Base-by-base conservation (phyloP, 2,329 filamentous ascomycete genomes). In the Periconia macrospinosa region DNA sequence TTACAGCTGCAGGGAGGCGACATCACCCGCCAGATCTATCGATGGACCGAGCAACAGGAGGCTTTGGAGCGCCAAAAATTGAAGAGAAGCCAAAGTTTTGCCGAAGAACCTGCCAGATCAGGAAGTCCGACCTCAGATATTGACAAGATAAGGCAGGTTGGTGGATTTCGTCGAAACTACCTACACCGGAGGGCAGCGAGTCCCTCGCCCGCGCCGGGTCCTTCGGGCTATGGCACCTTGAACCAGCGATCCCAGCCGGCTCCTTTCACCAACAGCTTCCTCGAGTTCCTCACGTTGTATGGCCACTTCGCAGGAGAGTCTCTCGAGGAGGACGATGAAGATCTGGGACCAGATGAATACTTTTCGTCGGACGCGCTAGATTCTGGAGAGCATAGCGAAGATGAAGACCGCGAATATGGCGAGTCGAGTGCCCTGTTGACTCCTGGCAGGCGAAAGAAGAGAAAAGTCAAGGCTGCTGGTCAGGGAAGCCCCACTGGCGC, bases 251-350 rank as follows among this genome's bases (percentile, higher is more conserved):
- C 58, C 30, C 68, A 67, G 30, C 66, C 65, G 18, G 48, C 59
- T 13, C 62, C 68, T 27, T 86, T 96, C 54, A 97, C 94, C 0
- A 92, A 84, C 61, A 99, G 90, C 75, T 99, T 99, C 71, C 84
- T 99, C 55, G 95, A 99, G 72, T 99, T 99, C 66, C 74, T 99
- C 47, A 92, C 91, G 8, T 83, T 99, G 30, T 99, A 97, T 65
- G 94, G 94, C 3, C 94, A 99, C 76, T 99, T 99, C 71, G 94
- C 94, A 1, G 94, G 94, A 75, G 94, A 99, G 75, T 90, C 96
- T 70, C 83, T 99, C 13, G 92, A 97, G 72, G 94, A 99, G 74
- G 94, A 97, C 64, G 94, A 97, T 64, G 93, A 97, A 73, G 90
- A 87, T 1, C 79, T 96, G 14, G 86, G 83, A 6, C 91, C 91